Conservation (phyloP, 1,284 basidiomycete species). For the Cryptococcus sp. region DNA sequence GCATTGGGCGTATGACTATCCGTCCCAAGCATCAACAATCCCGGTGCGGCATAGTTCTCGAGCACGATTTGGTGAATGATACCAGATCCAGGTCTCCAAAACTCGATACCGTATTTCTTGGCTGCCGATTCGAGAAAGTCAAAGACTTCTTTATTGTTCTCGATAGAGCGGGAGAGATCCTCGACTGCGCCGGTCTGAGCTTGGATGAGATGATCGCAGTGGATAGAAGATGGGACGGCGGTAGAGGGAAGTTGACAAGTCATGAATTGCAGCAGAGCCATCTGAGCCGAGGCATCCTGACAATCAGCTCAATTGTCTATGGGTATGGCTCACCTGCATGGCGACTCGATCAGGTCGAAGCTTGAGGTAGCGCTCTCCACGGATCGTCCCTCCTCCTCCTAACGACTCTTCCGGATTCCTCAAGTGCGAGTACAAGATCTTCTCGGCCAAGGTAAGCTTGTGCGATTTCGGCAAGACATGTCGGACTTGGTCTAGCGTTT, state of each 20-base stretch:
- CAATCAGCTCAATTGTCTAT: conserved; percentile 3
- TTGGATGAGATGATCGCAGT: conserved; percentile 96
- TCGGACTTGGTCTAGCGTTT: conserved; percentile 69
- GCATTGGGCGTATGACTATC: conserved; percentile 99
- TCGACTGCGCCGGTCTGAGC: conserved; percentile 51
- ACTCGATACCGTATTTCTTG: conserved; percentile 81
- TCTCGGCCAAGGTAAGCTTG: conserved; percentile 84
- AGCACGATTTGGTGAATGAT: conserved; percentile 94
- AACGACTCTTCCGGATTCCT: conserved; percentile 68
- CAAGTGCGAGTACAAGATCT: conserved; percentile 94
- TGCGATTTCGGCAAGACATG: conserved; percentile 57
- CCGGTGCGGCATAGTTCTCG: conserved; percentile 87
- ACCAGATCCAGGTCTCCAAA: conserved; percentile 93
- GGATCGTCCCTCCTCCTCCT: conserved; percentile 58
- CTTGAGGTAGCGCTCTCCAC: conserved; percentile 87
- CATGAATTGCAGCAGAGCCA: conserved; percentile 95
- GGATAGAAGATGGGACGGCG: conserved; percentile 79
- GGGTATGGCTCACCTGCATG: conserved; percentile 62
- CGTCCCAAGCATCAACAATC: conserved; percentile 56
- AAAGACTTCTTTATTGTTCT: conserved; percentile 92
- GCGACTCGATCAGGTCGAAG: conserved; percentile 89
- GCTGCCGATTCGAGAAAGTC: conserved; percentile 95
- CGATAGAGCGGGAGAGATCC: conserved; percentile 58
- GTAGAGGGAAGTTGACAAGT: conserved; percentile 82
- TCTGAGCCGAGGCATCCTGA: conserved; percentile 89